Base-by-base conservation (phyloP, 768 basidiomycete genomes). In the Boletus subparvulus region DNA sequence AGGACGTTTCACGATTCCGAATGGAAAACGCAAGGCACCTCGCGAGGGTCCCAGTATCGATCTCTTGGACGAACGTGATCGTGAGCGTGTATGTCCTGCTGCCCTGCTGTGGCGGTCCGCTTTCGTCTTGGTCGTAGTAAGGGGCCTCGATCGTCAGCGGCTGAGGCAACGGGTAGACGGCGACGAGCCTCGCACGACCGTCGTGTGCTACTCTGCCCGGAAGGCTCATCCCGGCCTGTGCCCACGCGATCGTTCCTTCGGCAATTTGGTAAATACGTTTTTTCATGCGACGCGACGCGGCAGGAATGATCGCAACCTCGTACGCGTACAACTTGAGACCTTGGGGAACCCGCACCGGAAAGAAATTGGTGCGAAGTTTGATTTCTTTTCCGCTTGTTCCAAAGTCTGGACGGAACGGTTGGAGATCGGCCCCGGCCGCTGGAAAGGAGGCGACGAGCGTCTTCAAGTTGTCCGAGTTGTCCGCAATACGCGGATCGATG, bases 401-500 rank as follows among this genome's bases (percentile, higher is more conserved):
- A 44, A 52, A 52, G 10, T 36, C 33, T 12, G 42, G 51, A 44
- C 51, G 51, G 17, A 35, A n/a, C n/a, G n/a, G n/a, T n/a, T n/a
- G n/a, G n/a, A n/a, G n/a, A n/a, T n/a, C n/a, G n/a, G n/a, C n/a
- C n/a, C n/a, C n/a, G n/a, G n/a, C n/a, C n/a, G n/a, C n/a, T n/a
- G n/a, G n/a, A n/a, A n/a, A n/a, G n/a, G n/a, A n/a, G n/a, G 35
- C 51, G 1, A 52, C 42, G 24, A 44, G 21, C 9, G 24, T 24
- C 51, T 35, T 52, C n/a, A n/a, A n/a, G n/a, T n/a, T n/a, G 41
- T 44, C 51, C 42, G 42, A 43, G 33, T 52, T 6, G 21, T 52
- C 42, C 6, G 42, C 32, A 33, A 52, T 21, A 11, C 41, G 51
- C 16, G 32, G 30, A n/a, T 44, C 51, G 17, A 52, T 36, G 16